phyloP scores from a whole-genome alignment of 2,329 filamentous ascomycete genomes.

The Xylariaceae sp. region DNA sequence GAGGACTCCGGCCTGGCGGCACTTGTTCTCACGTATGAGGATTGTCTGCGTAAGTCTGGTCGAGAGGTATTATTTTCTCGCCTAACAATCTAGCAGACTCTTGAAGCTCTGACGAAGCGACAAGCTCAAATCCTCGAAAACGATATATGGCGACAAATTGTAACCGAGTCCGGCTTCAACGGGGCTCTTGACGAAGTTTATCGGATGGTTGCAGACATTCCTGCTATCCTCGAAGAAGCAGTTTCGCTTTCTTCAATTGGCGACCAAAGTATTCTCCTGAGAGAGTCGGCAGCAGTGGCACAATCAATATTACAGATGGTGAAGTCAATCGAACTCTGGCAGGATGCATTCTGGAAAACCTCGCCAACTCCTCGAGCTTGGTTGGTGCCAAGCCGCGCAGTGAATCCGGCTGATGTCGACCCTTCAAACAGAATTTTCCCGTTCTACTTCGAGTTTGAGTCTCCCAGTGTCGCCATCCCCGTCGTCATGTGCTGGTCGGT shows the following conservation, averaged over 20 bases:
- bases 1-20: constrained; percentile 22
- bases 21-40: constrained; percentile 26
- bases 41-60: constrained; percentile 23
- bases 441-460: constrained; percentile 25
- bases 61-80: background rate
- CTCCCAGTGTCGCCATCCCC: constrained; percentile 12
- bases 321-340: constrained; percentile 16
- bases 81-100: constrained; percentile 15
- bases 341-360: constrained; percentile 16
- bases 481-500: constrained; percentile 23
- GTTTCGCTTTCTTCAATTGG: constrained; percentile 14
- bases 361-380: constrained; percentile 17
- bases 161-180: constrained; percentile 17
- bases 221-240: constrained; percentile 17
- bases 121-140: constrained; percentile 19
- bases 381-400: constrained; percentile 16
- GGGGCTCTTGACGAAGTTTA: constrained; percentile 23
- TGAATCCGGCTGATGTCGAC: constrained; percentile 16
- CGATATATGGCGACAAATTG: constrained; percentile 21
- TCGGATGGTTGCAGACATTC: constrained; percentile 17
- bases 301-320: constrained; percentile 14
- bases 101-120: constrained; percentile 20
- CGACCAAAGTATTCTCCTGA: constrained; percentile 8
- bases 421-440: constrained; percentile 17
- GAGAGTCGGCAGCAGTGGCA: constrained; percentile 12